Conservation (phyloP, 805 yeast species). For the Starmerella ratchasimensis region DNA sequence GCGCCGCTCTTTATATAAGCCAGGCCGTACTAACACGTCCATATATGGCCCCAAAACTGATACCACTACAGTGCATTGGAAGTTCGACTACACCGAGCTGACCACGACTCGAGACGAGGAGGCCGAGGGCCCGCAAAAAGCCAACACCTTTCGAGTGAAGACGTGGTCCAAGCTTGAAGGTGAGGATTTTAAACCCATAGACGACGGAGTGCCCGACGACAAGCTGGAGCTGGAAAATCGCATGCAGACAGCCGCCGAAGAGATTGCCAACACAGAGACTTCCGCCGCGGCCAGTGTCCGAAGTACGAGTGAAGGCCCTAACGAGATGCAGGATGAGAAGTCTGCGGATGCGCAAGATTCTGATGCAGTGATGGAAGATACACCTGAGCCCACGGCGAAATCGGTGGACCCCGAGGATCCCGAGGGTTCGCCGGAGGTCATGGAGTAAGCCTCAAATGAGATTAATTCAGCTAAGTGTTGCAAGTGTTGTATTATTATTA, state of each 20-base stretch:
- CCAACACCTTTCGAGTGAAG: slow-evolving; percentile 19
- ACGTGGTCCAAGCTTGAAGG: slow-evolving; percentile 16
- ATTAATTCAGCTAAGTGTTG: background rate
- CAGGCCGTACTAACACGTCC: slow-evolving; percentile 16
- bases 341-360: background rate
- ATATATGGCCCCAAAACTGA: slow-evolving; percentile 21
- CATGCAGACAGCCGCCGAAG: slow-evolving; percentile 10
- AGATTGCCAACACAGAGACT: slow-evolving; percentile 7
- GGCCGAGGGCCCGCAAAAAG: slow-evolving; percentile 25
- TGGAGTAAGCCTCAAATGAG: background rate
- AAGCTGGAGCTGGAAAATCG: slow-evolving; percentile 30
- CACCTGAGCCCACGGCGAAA: background rate
- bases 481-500: no score
- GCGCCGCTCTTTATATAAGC: slow-evolving; percentile 17
- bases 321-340: background rate
- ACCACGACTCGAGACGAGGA: slow-evolving; percentile 18
- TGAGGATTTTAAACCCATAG: slow-evolving; percentile 18
- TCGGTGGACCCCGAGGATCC: slow-evolving; percentile 1
- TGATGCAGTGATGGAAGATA: background rate
- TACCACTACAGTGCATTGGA: slow-evolving; percentile 18
- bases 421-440: background rate
- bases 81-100: slow-evolving; percentile 12
- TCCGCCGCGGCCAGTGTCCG: slow-evolving; percentile 3
- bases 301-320: slow-evolving; percentile 9
- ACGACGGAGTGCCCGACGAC: slow-evolving; percentile 33